phyloP scores from a whole-genome alignment of 2,329 filamentous ascomycete genomes.

The Alternaria viburni region DNA sequence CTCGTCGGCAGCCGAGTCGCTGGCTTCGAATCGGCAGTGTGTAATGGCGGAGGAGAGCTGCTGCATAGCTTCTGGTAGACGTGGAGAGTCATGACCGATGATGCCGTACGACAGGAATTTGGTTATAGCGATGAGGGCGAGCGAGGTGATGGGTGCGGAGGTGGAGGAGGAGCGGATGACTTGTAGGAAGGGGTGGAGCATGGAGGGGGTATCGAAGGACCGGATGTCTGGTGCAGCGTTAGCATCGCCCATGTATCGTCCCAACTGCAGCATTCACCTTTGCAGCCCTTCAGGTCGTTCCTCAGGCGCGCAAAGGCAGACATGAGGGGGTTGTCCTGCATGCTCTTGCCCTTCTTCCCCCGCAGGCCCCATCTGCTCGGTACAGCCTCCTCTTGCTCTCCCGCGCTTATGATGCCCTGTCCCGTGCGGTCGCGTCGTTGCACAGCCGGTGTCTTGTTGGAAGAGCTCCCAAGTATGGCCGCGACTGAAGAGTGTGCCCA shows the following conservation, averaged over 20 bases:
- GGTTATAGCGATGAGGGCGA: constrained; percentile 89
- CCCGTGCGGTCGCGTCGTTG: constrained; percentile 44
- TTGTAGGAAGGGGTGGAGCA: constrained; percentile 93
- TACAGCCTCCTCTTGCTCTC: constrained; percentile 62
- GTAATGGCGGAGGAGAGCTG: constrained; percentile 92
- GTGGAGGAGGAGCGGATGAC: constrained; percentile 97
- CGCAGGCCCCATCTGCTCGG: constrained; percentile 90
- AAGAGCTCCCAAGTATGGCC: constrained; percentile 83
- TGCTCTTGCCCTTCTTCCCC: constrained; percentile 94
- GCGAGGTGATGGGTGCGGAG: constrained; percentile 92
- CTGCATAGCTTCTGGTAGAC: constrained; percentile 91
- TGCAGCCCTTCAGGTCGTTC: constrained; percentile 84
- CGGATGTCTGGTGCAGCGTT: constrained; percentile 70
- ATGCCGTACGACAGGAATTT: constrained; percentile 98
- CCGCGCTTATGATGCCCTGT: constrained; percentile 42
- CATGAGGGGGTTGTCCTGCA: constrained; percentile 97
- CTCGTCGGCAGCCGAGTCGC: constrained; percentile 92
- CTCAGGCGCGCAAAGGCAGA: constrained; percentile 90
- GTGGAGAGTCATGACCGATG: constrained; percentile 81
- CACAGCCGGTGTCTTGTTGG: constrained; percentile 52
- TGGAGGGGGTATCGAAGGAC: constrained; percentile 83
- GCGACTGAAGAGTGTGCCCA: constrained; percentile 97
- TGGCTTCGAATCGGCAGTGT: constrained; percentile 96
- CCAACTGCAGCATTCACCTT: constrained; percentile 60
- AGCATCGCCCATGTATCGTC: constrained; percentile 20